phyloP scores from a whole-genome alignment of 2,329 filamentous ascomycete genomes.

The Neonectria sp. region DNA sequence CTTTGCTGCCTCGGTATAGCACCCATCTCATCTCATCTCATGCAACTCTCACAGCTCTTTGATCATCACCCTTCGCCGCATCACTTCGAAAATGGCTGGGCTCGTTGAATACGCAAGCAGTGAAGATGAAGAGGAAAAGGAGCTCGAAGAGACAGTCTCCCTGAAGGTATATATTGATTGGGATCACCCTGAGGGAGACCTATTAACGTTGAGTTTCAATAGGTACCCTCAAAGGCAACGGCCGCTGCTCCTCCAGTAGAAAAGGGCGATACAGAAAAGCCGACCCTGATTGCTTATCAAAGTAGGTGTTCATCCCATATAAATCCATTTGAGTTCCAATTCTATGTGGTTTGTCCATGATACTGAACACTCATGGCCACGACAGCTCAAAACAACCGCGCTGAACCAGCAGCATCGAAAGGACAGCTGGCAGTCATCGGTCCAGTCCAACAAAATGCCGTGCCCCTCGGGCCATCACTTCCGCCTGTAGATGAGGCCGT shows the following conservation, averaged over 20 bases:
- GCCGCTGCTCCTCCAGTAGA: neutral
- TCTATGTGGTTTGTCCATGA: neutral
- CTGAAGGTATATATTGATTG: constrained; percentile 29
- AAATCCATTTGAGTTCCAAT: neutral
- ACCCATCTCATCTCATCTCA: constrained; percentile 9
- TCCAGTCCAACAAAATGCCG: constrained; percentile 50
- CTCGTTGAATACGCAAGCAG: constrained; percentile 68
- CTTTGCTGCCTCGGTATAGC: constrained; percentile 22
- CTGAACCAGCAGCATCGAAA: constrained; percentile 26
- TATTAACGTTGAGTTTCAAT: constrained; percentile 13
- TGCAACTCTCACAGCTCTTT: constrained; percentile 21
- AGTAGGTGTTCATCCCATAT: neutral
- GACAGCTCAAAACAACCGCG: neutral
- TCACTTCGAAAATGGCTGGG: constrained; percentile 55
- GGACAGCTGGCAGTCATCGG: constrained; percentile 41
- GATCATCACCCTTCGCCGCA: constrained; percentile 18
- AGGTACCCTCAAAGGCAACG: neutral
- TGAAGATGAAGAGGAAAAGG: constrained; percentile 62
- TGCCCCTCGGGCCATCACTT: constrained; percentile 58
- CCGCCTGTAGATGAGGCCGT: constrained; percentile 49
- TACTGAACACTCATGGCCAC: constrained; percentile 17
- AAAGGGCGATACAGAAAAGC: constrained; percentile 3
- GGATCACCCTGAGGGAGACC: neutral
- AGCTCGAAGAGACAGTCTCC: constrained; percentile 17
- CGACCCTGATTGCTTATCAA: neutral